Percentiles rank a stretch among this genome's conserved stretches.
These are phyloP conservation scores for Lagerstroemia speciosa DNA, from an alignment of 345 rosid genomes.

Conservation along the genomic window DNA sequence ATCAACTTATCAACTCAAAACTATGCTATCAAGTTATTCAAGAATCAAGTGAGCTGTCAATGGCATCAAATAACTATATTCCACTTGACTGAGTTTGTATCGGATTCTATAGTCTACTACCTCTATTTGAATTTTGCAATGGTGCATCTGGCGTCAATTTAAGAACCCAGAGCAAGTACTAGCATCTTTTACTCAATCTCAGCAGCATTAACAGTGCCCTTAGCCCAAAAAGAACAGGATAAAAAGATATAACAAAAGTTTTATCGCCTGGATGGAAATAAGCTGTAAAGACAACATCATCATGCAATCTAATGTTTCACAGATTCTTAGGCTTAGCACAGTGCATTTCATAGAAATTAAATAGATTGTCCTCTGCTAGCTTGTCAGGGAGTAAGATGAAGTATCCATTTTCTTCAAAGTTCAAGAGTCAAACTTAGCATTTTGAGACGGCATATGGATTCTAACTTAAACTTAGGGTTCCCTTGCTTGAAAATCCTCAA, in stretches of 20 bases:
- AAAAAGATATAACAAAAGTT: no score
- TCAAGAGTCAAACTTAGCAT: neutral
- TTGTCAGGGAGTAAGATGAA: neutral
- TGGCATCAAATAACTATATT: neutral
- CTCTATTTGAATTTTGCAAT: neutral
- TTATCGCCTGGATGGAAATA: neutral
- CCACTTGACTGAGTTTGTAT: neutral
- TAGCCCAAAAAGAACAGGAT: neutral
- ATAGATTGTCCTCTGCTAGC: neutral
- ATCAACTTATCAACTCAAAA: slow-evolving; percentile 1
- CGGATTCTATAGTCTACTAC: neutral
- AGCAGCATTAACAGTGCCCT: neutral
- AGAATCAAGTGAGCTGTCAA: neutral
- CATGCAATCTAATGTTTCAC: slow-evolving; percentile 1
- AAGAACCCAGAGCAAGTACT: no score
- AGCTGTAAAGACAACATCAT: neutral
- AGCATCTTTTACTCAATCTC: neutral
- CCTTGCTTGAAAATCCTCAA: neutral
- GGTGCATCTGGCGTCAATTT: neutral
- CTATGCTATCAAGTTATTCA: neutral
- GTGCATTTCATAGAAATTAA: neutral
- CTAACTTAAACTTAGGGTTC: neutral
- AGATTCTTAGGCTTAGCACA: neutral
- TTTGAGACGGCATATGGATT: no score
- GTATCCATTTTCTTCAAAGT: neutral